Percentiles rank a stretch among this genome's conserved stretches.
Evolutionary conservation across 2,329 filamentous ascomycete species (phyloP).

Genomic region (Boeremia lycopersici): DNA sequence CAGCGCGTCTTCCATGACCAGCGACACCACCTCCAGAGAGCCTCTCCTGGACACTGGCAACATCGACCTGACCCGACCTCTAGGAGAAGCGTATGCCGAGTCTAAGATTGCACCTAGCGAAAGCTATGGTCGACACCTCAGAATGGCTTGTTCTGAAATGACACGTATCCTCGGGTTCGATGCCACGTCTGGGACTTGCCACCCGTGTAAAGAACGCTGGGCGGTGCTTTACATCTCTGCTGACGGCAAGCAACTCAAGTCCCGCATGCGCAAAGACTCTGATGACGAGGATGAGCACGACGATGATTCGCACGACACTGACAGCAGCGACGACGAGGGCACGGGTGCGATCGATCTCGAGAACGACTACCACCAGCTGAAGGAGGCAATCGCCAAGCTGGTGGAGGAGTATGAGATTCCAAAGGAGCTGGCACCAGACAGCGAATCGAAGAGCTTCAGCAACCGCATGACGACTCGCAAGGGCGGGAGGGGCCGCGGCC

Average conservation of each 20-base stretch:
- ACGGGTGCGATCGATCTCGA: slow-evolving; percentile 64
- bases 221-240: slow-evolving; percentile 78
- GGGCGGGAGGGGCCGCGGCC: slow-evolving; percentile 35
- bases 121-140: slow-evolving; percentile 59
- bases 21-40: slow-evolving; percentile 72
- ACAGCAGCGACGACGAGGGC: slow-evolving; percentile 55
- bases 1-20: slow-evolving; percentile 73
- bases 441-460: slow-evolving; percentile 68
- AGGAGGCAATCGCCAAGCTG: slow-evolving; percentile 79
- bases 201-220: slow-evolving; percentile 85
- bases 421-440: slow-evolving; percentile 66
- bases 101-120: slow-evolving; percentile 58
- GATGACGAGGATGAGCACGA: slow-evolving; percentile 69
- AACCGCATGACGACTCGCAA: slow-evolving; percentile 66
- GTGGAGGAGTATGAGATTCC: slow-evolving; percentile 84
- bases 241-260: slow-evolving; percentile 72
- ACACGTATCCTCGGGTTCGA: slow-evolving; percentile 68
- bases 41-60: slow-evolving; percentile 60
- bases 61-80: slow-evolving; percentile 26
- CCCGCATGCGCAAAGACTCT: slow-evolving; percentile 73
- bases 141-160: slow-evolving; percentile 74
- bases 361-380: slow-evolving; percentile 80
- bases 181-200: slow-evolving; percentile 68
- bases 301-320: slow-evolving; percentile 60
- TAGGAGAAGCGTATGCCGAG: slow-evolving; percentile 35